phyloP scores from a whole-genome alignment of 2,329 filamentous ascomycete species.

The Dissoconium aciculare region DNA sequence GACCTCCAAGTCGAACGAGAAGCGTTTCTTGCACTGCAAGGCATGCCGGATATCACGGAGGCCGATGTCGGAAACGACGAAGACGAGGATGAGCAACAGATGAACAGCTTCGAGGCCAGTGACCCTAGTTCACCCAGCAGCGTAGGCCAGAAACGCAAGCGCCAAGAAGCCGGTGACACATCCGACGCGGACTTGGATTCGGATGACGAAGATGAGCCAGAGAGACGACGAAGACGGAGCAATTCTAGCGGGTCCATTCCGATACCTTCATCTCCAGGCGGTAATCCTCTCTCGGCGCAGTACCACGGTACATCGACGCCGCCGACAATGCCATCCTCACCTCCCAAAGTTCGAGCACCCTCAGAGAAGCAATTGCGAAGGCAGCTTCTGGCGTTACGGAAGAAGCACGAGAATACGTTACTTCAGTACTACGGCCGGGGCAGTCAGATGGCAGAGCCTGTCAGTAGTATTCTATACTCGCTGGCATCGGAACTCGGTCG shows the following conservation, averaged over 20 bases:
- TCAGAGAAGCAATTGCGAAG: conserved; percentile 59
- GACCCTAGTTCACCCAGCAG: conserved; percentile 23
- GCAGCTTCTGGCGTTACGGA: conserved; percentile 57
- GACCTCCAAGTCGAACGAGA: conserved; percentile 59
- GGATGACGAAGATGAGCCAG: conserved; percentile 49
- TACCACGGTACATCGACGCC: conserved; percentile 18
- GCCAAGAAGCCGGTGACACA: conserved; percentile 52
- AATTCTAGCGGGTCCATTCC: conserved; percentile 64
- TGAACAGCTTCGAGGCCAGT: conserved; percentile 13
- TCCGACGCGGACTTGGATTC: conserved; percentile 51
- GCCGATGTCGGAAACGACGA: conserved; percentile 43
- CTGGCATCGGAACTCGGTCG: conserved; percentile 86
- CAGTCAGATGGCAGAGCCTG: conserved; percentile 83
- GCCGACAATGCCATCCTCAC: conserved; percentile 36
- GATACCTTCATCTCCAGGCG: conserved; percentile 49
- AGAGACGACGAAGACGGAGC: conserved; percentile 66
- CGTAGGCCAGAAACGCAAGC: conserved; percentile 41
- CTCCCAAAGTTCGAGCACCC: conserved; percentile 44
- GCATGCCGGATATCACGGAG: conserved; percentile 83
- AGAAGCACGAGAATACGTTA: conserved; percentile 61
- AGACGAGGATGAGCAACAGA: conserved; percentile 19
- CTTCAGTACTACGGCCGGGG: conserved; percentile 75
- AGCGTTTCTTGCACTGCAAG: conserved; percentile 70
- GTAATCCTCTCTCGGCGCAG: conserved; percentile 19
- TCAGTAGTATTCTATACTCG: conserved; percentile 88